These are phyloP conservation scores for Rhizopogon vinicolor DNA, from an alignment of 768 basidiomycete species.

Conservation along the genomic window DNA sequence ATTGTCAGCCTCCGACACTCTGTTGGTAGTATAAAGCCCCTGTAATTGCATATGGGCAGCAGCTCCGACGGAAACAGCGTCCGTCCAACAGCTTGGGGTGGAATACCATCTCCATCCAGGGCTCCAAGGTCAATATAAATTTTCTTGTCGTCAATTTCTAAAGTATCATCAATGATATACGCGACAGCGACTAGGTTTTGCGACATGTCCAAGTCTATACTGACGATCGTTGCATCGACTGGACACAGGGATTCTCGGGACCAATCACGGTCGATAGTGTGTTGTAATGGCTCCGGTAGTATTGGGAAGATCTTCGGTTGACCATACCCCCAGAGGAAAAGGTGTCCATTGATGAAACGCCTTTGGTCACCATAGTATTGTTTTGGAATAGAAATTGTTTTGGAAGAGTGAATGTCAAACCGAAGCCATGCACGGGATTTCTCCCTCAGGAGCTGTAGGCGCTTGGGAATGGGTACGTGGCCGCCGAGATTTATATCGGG, in stretches of 20 bases:
- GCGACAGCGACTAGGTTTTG: not conserved
- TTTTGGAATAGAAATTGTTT: too few relatives aligned
- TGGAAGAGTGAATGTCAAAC: too few relatives aligned
- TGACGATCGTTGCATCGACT: not conserved
- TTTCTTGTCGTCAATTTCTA: not conserved
- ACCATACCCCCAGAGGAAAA: too few relatives aligned
- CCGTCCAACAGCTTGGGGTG: not conserved
- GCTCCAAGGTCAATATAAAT: not conserved
- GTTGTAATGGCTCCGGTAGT: not conserved
- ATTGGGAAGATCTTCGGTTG: not conserved
- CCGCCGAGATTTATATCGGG: too few relatives aligned
- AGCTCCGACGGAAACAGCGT: not conserved
- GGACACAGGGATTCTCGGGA: not conserved
- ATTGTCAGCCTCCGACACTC: too few relatives aligned
- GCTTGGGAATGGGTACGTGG: too few relatives aligned
- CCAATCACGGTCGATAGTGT: not conserved
- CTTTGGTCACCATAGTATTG: too few relatives aligned
- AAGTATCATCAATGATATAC: not conserved
- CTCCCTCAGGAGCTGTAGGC: too few relatives aligned
- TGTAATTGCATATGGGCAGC: too few relatives aligned
- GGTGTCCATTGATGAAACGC: too few relatives aligned
- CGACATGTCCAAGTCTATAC: not conserved
- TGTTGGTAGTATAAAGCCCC: too few relatives aligned
- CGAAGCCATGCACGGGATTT: too few relatives aligned
- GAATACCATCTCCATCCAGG: not conserved